phyloP scores from a whole-genome alignment of 2,329 filamentous ascomycete genomes.

The Trichoderma oligosporum region DNA sequence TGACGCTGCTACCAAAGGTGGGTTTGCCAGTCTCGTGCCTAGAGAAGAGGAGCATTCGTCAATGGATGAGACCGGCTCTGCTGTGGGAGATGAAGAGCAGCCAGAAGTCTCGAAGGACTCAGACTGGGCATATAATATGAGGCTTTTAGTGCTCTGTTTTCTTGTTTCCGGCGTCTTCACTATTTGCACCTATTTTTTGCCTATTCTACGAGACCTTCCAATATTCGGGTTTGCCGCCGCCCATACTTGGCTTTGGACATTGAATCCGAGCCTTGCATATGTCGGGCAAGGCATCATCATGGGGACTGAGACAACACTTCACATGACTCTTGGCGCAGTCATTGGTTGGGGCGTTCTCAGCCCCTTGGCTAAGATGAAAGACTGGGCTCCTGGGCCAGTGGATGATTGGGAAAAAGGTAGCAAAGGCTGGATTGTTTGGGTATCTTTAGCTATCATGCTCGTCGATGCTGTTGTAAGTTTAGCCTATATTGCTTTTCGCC shows the following conservation, averaged over 20 bases:
- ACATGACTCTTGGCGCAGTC: constrained; percentile 89
- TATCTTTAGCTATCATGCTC: constrained; percentile 93
- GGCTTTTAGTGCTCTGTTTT: constrained; percentile 55
- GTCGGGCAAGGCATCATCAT: constrained; percentile 98
- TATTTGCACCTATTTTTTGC: constrained; percentile 83
- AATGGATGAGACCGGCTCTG: constrained; percentile 26
- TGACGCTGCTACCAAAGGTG: constrained; percentile 36
- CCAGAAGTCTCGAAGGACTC: constrained; percentile 34
- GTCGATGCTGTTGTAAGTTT: constrained; percentile 88
- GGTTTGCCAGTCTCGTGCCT: constrained; percentile 43
- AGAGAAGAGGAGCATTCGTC: constrained; percentile 24
- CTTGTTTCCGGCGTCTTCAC: constrained; percentile 64
- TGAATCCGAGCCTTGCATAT: constrained; percentile 96
- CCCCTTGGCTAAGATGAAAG: constrained; percentile 76
- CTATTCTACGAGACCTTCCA: constrained; percentile 78
- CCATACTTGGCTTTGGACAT: constrained; percentile 83
- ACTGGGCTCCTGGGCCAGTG: constrained; percentile 86
- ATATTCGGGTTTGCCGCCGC: constrained; percentile 75
- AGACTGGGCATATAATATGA: constrained; percentile 47
- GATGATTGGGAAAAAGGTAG: constrained; percentile 87
- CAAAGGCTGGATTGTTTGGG: constrained; percentile 98
- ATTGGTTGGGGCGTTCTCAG: constrained; percentile 89
- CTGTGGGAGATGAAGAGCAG: constrained; percentile 26
- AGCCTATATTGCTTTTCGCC: constrained; percentile 68
- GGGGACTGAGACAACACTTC: constrained; percentile 89